phyloP scores from a whole-genome alignment of 2,329 filamentous ascomycete species.

The Penicillium decumbens region DNA sequence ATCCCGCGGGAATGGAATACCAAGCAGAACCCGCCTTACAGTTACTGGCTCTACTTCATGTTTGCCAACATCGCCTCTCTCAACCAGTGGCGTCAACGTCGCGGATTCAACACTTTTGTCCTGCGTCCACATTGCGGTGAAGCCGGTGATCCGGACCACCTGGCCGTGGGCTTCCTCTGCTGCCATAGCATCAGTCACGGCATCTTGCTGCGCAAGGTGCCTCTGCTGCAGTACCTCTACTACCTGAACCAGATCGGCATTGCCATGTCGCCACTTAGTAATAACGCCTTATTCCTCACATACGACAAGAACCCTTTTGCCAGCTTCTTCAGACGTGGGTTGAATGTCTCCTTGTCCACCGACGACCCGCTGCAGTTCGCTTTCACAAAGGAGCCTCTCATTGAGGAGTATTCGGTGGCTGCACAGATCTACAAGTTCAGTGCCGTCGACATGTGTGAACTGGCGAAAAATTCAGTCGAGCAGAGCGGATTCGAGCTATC shows the following conservation, averaged over 20 bases:
- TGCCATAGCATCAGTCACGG: conserved; percentile 97
- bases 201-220: conserved; percentile 85
- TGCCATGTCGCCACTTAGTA: conserved; percentile 98
- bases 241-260: conserved; percentile 98
- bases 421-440: conserved; percentile 98
- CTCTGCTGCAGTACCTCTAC: conserved; percentile 91
- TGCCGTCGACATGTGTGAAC: conserved; percentile 95
- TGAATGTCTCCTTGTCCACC: conserved; percentile 94
- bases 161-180: conserved; percentile 85
- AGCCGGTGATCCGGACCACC: conserved; percentile 91
- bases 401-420: conserved; percentile 96
- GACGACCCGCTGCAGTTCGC: conserved; percentile 97
- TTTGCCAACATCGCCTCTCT: conserved; percentile 91
- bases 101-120: conserved; percentile 93
- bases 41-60: conserved; percentile 97
- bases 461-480: conserved; percentile 91
- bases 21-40: conserved; percentile 95
- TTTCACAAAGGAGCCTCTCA: conserved; percentile 95
- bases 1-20: conserved; percentile 83
- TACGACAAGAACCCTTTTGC: conserved; percentile 97
- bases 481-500: conserved; percentile 90
- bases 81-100: conserved; percentile 83
- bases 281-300: conserved; percentile 92
- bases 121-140: conserved; percentile 93
- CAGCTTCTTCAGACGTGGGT: conserved; percentile 86